A percentile compares a stretch with the other conserved stretches of the same genome.
phyloP scores from a whole-genome alignment of 257 asterid species.

The Nicotiana benthamiana region DNA sequence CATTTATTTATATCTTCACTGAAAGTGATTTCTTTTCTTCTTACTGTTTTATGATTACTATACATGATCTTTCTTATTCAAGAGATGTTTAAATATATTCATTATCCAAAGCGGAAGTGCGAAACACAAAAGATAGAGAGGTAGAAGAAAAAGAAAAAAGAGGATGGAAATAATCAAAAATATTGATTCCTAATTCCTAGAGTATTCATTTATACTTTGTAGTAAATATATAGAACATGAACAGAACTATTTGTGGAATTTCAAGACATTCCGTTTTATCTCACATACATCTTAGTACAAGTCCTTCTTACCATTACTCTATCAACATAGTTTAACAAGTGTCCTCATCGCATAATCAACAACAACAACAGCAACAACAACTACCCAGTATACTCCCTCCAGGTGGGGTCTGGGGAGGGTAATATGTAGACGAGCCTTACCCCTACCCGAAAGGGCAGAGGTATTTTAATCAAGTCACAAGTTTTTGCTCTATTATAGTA shows the following conservation, averaged over 20 bases:
- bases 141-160: not conserved
- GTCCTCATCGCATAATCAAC: not conserved
- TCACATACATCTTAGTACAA: not conserved
- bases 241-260: not conserved
- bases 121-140: not conserved
- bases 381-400: too few relatives aligned
- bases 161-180: too few relatives aligned
- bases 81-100: not conserved
- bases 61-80: not conserved
- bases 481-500: not conserved
- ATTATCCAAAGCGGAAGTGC: not conserved
- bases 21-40: not conserved
- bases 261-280: not conserved
- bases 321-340: not conserved
- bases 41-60: not conserved
- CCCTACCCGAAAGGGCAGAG: too few relatives aligned
- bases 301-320: not conserved
- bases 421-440: too few relatives aligned
- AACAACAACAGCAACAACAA: too few relatives aligned
- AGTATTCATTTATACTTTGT: not conserved
- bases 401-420: too few relatives aligned
- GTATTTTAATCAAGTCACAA: not conserved
- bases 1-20: not conserved
- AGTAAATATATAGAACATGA: not conserved
- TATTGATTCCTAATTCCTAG: too few relatives aligned